A percentile compares a stretch with the other conserved stretches of the same genome.
phyloP scores from a whole-genome alignment of 768 basidiomycete genomes.

The Tylopilus rubrobrunneus region DNA sequence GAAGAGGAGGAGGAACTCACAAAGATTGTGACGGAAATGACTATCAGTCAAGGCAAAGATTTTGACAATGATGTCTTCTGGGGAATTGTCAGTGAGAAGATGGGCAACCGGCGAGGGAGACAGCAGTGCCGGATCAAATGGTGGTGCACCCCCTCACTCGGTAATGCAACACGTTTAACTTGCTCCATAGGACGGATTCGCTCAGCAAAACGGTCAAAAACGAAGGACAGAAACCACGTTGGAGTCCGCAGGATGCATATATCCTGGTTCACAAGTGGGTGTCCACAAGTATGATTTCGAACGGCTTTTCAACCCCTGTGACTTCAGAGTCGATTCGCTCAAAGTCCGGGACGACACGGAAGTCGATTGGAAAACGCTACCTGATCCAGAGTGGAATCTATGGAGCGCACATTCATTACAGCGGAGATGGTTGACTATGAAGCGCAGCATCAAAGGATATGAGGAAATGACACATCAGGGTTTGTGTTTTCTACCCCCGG shows the following conservation, averaged over 20 bases:
- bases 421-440: slow-evolving; percentile 78
- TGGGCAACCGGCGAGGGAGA: slow-evolving; percentile 72
- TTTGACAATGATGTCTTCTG: slow-evolving; percentile 81
- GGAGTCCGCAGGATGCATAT: slow-evolving; percentile 73
- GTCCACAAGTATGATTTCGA: neutral
- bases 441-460: slow-evolving; percentile 67
- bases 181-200: slow-evolving; percentile 61
- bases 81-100: slow-evolving; percentile 69
- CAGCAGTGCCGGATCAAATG: slow-evolving; percentile 90
- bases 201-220: slow-evolving; percentile 71
- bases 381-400: slow-evolving; percentile 74
- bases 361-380: slow-evolving; percentile 77
- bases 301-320: neutral
- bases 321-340: slow-evolving; percentile 62
- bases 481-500: slow-evolving; percentile 27
- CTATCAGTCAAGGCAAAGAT: slow-evolving; percentile 65
- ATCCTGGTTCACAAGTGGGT: slow-evolving; percentile 76
- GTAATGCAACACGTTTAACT: neutral
- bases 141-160: slow-evolving; percentile 34
- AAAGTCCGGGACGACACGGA: slow-evolving; percentile 77
- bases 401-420: slow-evolving; percentile 82
- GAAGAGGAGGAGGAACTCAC: slow-evolving; percentile 77
- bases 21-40: slow-evolving; percentile 72
- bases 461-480: slow-evolving; percentile 82
- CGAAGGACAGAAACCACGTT: slow-evolving; percentile 64